A percentile compares a stretch with the other conserved stretches of the same genome.
Conservation (phyloP, 2,329 filamentous ascomycete genomes). For the Claviceps pazoutovae region DNA sequence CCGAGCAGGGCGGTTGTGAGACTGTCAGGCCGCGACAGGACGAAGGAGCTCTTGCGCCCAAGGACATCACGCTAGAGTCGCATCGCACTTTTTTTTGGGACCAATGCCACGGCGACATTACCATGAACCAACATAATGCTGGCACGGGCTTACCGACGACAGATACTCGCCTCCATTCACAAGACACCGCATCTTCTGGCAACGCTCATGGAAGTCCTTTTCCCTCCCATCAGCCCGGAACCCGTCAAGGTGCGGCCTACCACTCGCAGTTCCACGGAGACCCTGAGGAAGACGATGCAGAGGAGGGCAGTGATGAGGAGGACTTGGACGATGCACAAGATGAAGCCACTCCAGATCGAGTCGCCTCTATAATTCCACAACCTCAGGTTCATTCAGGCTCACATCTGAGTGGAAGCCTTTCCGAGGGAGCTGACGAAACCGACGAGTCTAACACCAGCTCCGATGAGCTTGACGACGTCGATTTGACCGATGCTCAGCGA, state of each 20-base stretch:
- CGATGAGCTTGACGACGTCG: not conserved
- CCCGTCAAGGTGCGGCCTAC: not conserved
- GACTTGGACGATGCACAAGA: slow-evolving; percentile 23
- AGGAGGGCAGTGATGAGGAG: slow-evolving; percentile 15
- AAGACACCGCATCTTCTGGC: slow-evolving; percentile 4
- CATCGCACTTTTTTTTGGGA: not conserved
- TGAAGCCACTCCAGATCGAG: slow-evolving; percentile 14
- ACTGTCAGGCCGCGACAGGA: slow-evolving; percentile 2
- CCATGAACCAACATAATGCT: slow-evolving; percentile 2
- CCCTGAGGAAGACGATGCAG: slow-evolving; percentile 14
- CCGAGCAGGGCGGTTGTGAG: slow-evolving; percentile 1
- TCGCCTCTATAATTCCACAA: not conserved
- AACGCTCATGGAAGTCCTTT: not conserved
- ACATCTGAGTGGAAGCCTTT: not conserved
- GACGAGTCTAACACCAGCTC: not conserved
- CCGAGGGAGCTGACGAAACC: not conserved
- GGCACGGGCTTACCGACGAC: slow-evolving; percentile 1
- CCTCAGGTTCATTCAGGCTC: not conserved
- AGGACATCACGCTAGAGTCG: not conserved
- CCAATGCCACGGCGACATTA: not conserved
- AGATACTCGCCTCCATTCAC: slow-evolving; percentile 5
- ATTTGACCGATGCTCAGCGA: slow-evolving; percentile 3
- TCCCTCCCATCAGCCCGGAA: not conserved
- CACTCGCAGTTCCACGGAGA: slow-evolving; percentile 4
- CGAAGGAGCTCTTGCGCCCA: not conserved